Evolutionary conservation across 768 basidiomycete species (phyloP), one percentile per base, ranked within the genome.

Genomic region (Tephrocybe sp.): DNA sequence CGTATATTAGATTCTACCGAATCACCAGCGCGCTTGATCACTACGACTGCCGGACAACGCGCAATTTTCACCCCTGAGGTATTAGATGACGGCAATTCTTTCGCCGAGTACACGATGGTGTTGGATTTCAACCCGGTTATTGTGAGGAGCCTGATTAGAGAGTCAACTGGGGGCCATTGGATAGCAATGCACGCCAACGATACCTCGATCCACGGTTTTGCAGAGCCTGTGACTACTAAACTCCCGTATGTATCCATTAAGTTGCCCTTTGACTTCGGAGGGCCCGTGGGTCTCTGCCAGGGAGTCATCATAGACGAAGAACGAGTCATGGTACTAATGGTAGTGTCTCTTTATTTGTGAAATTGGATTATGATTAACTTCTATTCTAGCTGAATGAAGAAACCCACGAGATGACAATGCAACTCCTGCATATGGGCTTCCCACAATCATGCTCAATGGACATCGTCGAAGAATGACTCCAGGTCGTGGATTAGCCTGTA

Each of bases 261-360:
- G 12, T 25, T 45, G 8, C 44, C 48, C n/a, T 39, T 34, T 3
- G 22, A 42, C 5, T 50, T 55, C 1, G 42, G 46, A 12, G 30
- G 47, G 13, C n/a, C n/a, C n/a, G 4, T 29, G 4, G 60, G 55
- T 21, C 24, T 31, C 0, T 70, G 58, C 47, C 51, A 64, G 29
- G 69, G 69, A 1, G 50, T 71, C 11, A 49, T 75, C 48, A 55
- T 74, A 54, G 72, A 74, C 24, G 74, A 75, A 47, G 68, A 73
- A 50, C 63, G 71, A 47, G 42, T 75, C 8, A 37, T 75, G 12
- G 69, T 68, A 8, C 55, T 71, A 12, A 50, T 52, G 38, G 69
- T 71, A 50, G 22, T 67, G 61, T 11, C 38, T 9, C 31, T 48
- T 24, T 16, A 25, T 31, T 13, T 15, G 25, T 27, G 19, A 15